Evolutionary conservation across 2,329 filamentous ascomycete species (phyloP), one percentile per base, ranked within the genome.

Genomic region (Scedosporium aurantiacum): DNA sequence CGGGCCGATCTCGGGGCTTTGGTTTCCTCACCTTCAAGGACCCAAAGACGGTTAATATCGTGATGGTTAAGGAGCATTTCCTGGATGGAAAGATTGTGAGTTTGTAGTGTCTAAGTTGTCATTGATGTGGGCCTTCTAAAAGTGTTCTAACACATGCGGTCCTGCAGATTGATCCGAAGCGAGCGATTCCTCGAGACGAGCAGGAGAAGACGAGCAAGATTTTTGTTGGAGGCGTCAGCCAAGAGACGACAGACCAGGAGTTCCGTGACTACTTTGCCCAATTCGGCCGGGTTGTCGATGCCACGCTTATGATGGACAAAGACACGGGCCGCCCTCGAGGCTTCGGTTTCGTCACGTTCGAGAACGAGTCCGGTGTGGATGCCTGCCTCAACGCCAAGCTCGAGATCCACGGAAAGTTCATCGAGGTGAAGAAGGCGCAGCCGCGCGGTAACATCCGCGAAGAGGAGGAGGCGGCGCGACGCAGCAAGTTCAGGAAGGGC

Each of bases 21-120:
- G 94, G 94, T 32, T 99, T 99, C 76, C 80, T 99, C 64, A 99
- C 94, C 0, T 99, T 99, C 80, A 95, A 90, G 72, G 94, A 99
- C 70, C 89, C 94, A 57, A 96, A 96, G 78, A 96, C 91, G 3
- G 94, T 99, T 66, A 99, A 99, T 72, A 96, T 91, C 67, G 94
- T 99, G 65, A 99, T 99, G 94, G 94, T 99, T 65, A 99, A 99
- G 76, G 94, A 99, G 73, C 94, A 99, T 74, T 96, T 93, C 68
- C 82, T 99, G 23, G 94, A 99, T 72, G 94, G 94, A 64, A 99
- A 99, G 76, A 97, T 99, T 74, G 94, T 97, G 82, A 79, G 90
- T 77, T 43, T 52, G n/a, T 45, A 62, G 60, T 7, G 14, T 28
- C 7, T 18, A 27, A 16, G 6, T 12, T 1, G 4, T 3, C 1